Percentiles rank a stretch among this genome's conserved stretches.
phyloP scores from a whole-genome alignment of 2,329 filamentous ascomycete species.

The Rhynchosporium agropyri region DNA sequence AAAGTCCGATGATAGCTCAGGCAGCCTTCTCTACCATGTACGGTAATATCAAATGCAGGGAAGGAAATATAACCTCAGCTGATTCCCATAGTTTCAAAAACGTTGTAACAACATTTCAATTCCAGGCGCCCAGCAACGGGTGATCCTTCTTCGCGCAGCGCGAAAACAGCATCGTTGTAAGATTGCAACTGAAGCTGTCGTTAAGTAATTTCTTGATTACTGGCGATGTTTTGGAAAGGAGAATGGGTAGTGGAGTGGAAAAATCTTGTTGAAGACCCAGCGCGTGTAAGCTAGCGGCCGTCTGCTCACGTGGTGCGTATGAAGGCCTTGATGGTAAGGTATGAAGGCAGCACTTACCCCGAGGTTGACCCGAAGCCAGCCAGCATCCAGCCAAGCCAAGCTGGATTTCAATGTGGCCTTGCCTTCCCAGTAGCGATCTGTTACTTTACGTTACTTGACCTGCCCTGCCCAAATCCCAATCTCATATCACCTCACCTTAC shows the following conservation, averaged over 20 bases:
- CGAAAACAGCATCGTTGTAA: constrained; percentile 63
- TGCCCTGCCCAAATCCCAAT: too few species aligned
- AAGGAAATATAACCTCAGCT: constrained; percentile 64
- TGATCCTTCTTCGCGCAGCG: constrained; percentile 66
- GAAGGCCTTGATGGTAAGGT: too few species aligned
- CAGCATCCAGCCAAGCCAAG: neutral
- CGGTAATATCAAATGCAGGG: too few species aligned
- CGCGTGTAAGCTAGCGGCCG: too few species aligned
- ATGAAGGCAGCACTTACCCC: neutral
- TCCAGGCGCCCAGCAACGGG: constrained; percentile 72
- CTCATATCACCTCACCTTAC: too few species aligned
- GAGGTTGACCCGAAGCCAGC: constrained; percentile 26
- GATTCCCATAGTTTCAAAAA: constrained; percentile 70
- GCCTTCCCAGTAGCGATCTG: neutral
- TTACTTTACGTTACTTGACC: too few species aligned
- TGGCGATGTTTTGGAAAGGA: constrained; percentile 55
- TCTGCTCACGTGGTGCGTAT: too few species aligned
- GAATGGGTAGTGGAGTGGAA: constrained; percentile 33
- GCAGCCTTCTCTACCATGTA: too few species aligned
- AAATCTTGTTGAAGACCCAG: neutral
- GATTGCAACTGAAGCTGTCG: constrained; percentile 52
- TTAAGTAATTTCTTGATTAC: constrained; percentile 54
- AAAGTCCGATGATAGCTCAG: too few species aligned
- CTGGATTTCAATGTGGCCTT: constrained; percentile 15
- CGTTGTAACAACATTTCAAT: constrained; percentile 66